Evolutionary conservation across 371 early-diverging fungal species (phyloP).

Genomic region (Mucor ambiguus): DNA sequence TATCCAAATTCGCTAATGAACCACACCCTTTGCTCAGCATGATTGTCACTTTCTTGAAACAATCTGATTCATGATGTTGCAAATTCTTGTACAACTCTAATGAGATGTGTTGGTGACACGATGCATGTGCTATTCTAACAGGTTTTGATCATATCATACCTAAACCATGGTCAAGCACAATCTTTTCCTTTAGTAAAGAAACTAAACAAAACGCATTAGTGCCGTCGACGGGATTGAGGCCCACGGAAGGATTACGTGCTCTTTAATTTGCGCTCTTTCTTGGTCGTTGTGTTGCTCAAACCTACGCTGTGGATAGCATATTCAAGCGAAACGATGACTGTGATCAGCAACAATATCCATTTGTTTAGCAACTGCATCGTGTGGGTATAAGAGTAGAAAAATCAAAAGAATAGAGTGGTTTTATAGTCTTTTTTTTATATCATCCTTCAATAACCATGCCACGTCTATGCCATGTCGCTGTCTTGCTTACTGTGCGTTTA

Average conservation of each 20-base stretch:
- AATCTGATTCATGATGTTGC: slow-evolving; percentile 19
- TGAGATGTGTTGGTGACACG: not conserved
- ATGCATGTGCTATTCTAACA: slow-evolving; percentile 4
- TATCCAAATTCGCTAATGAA: slow-evolving; percentile 4
- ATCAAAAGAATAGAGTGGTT: not conserved
- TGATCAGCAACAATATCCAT: not conserved
- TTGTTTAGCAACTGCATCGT: not conserved
- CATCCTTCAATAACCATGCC: not conserved
- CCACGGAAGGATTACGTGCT: not conserved
- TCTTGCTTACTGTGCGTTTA: not conserved
- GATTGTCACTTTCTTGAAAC: slow-evolving; percentile 21
- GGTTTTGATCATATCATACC: slow-evolving; percentile 13
- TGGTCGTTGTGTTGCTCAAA: not conserved
- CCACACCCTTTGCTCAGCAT: slow-evolving; percentile 15
- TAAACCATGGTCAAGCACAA: slow-evolving; percentile 25
- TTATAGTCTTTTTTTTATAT: not conserved
- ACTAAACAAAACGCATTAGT: not conserved
- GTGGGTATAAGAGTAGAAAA: not conserved
- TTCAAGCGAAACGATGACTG: not conserved
- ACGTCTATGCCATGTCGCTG: not conserved
- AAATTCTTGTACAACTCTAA: slow-evolving; percentile 19
- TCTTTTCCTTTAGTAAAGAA: slow-evolving; percentile 9
- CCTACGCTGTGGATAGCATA: not conserved
- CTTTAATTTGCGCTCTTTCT: not conserved
- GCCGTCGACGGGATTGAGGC: not conserved